These are phyloP conservation scores for Elsinoe arachidis DNA, from an alignment of 2,329 filamentous ascomycete genomes.

Conservation along the genomic window DNA sequence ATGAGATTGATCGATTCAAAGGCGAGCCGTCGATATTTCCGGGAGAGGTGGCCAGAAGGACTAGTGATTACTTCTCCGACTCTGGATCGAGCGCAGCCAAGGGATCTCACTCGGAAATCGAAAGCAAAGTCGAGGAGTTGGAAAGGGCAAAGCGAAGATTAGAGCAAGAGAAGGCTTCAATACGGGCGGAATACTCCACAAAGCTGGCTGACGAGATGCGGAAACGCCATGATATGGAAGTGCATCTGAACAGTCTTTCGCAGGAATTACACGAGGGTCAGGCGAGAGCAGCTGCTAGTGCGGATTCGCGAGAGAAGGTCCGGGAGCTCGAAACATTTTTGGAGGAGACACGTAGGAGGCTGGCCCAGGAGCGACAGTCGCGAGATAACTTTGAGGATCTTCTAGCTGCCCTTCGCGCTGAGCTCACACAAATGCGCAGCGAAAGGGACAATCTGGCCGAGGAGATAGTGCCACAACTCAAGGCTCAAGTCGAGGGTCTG, in stretches of 20 bases:
- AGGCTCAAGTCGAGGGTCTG: constrained; percentile 66
- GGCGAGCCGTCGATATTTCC: constrained; percentile 53
- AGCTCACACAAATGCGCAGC: constrained; percentile 72
- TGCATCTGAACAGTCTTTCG: constrained; percentile 74
- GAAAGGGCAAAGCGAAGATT: constrained; percentile 73
- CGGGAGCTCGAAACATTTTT: constrained; percentile 71
- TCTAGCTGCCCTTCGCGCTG: constrained; percentile 69
- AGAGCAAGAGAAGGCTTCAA: constrained; percentile 83
- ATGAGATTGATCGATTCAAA: constrained; percentile 81
- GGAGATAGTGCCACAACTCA: constrained; percentile 72
- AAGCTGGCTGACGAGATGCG: constrained; percentile 82
- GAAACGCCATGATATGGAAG: constrained; percentile 66
- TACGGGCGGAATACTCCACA: constrained; percentile 74
- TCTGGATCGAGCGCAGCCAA: constrained; percentile 82
- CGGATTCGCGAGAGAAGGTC: constrained; percentile 49
- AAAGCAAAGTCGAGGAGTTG: constrained; percentile 57
- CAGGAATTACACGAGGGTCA: constrained; percentile 55
- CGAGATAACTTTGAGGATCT: constrained; percentile 94
- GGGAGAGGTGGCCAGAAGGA: constrained; percentile 57
- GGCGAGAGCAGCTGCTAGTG: constrained; percentile 23
- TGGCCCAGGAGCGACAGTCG: constrained; percentile 75
- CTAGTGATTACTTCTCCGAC: constrained; percentile 97
- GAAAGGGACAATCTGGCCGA: constrained; percentile 89
- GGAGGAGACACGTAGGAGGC: constrained; percentile 71
- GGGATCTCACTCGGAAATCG: constrained; percentile 55